phyloP scores from a whole-genome alignment of 2,329 filamentous ascomycete species.

The Scolecobasidium constrictum region DNA sequence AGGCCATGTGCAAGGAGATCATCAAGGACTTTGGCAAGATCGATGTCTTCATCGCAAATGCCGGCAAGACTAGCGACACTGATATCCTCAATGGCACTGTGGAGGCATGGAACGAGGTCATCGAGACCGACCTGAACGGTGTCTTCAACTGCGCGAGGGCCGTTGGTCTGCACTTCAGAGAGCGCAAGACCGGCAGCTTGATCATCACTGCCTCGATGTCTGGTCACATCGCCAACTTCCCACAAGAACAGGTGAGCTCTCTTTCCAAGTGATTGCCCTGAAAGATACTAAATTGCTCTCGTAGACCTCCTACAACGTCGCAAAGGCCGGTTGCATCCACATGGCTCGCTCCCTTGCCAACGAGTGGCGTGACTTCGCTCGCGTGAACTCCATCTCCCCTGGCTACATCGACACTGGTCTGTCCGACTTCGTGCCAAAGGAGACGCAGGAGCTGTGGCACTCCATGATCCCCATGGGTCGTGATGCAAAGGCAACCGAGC shows the following conservation, averaged over 20 bases:
- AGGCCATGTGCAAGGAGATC: conserved; percentile 21
- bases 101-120: conserved; percentile 64
- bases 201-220: conserved; percentile 65
- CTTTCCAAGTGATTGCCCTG: neutral
- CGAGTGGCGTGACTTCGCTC: conserved; percentile 58
- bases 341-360: conserved; percentile 53
- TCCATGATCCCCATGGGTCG: conserved; percentile 50
- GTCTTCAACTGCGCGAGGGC: conserved; percentile 81
- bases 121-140: conserved; percentile 77
- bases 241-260: conserved; percentile 48
- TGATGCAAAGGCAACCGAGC: conserved; percentile 45
- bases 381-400: conserved; percentile 20
- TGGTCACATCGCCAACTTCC: conserved; percentile 76
- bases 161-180: conserved; percentile 41
- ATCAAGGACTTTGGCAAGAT: conserved; percentile 31
- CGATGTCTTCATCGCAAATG: conserved; percentile 46
- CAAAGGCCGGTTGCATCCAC: conserved; percentile 41
- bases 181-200: conserved; percentile 43
- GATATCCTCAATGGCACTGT: conserved; percentile 60
- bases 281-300: conserved; percentile 29
- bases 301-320: conserved; percentile 14
- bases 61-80: conserved; percentile 57
- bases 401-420: conserved; percentile 45
- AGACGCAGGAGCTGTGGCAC: conserved; percentile 47
- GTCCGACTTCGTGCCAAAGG: conserved; percentile 32